Percentiles rank a stretch among this genome's conserved stretches.
These are phyloP conservation scores for Daedalea quercina DNA, from an alignment of 768 basidiomycete genomes.

Conservation along the genomic window DNA sequence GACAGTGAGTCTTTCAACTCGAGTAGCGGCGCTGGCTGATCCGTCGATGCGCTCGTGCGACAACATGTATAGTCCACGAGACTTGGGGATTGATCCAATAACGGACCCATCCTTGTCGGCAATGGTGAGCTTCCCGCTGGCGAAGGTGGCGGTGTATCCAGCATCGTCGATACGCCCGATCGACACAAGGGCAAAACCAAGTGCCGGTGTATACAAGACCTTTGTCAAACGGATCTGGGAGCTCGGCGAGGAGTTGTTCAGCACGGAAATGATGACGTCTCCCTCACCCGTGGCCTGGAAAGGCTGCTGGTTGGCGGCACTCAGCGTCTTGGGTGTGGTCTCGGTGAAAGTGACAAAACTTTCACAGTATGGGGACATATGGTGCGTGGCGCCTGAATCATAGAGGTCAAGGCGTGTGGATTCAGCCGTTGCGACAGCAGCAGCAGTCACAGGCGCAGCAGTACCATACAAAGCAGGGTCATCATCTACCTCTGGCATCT, in stretches of 20 bases:
- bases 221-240: conserved; percentile 4
- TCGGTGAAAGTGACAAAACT: conserved; percentile 4
- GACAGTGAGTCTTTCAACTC: neutral
- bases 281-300: conserved; percentile 16
- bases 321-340: conserved; percentile 20
- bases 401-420: neutral
- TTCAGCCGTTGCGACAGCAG: neutral
- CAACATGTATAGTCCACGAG: conserved; percentile 18
- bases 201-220: conserved; percentile 18
- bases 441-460: neutral
- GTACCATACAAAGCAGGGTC: conserved; percentile 15
- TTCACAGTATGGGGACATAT: conserved; percentile 11
- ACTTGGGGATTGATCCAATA: conserved; percentile 11
- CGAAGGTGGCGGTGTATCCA: conserved; percentile 11
- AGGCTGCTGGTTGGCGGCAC: conserved; percentile 14
- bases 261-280: conserved; percentile 13
- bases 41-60: neutral
- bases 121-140: conserved; percentile 9
- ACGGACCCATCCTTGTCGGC: neutral
- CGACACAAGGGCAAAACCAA: conserved; percentile 16
- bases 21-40: neutral
- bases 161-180: conserved; percentile 10
- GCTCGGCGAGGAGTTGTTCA: conserved; percentile 7
- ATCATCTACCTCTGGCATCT: conserved; percentile 1
- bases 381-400: conserved; percentile 14